Percentiles rank a stretch among this genome's conserved stretches.
phyloP scores from a whole-genome alignment of 2,329 filamentous ascomycete species.

The Botrytis paeoniae region DNA sequence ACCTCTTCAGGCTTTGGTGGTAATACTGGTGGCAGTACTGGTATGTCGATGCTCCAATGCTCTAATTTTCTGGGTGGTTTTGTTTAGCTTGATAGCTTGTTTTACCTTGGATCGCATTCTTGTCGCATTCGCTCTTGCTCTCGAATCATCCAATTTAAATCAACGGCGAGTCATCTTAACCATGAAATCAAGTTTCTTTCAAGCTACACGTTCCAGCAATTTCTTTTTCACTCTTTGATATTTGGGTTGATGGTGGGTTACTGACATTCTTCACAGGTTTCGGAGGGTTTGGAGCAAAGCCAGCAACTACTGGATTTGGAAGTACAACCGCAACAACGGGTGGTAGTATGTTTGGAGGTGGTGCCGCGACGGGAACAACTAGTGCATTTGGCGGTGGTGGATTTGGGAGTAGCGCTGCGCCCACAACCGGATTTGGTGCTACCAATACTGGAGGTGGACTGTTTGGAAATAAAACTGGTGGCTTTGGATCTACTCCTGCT shows the following conservation, averaged over 20 bases:
- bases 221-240: not conserved
- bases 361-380: slow-evolving; percentile 35
- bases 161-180: not conserved
- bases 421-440: slow-evolving; percentile 31
- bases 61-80: slow-evolving; percentile 28
- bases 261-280: slow-evolving; percentile 41
- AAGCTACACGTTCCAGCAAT: not conserved
- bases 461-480: slow-evolving; percentile 33
- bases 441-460: slow-evolving; percentile 31
- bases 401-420: slow-evolving; percentile 24
- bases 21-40: slow-evolving; percentile 34
- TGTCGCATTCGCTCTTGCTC: slow-evolving; percentile 13
- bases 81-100: slow-evolving; percentile 25
- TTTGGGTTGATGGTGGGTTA: not conserved
- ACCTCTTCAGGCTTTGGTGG: slow-evolving; percentile 37
- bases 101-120: slow-evolving; percentile 17
- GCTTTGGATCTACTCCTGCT: slow-evolving; percentile 39
- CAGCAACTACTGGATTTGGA: slow-evolving; percentile 45
- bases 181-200: not conserved
- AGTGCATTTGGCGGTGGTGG: slow-evolving; percentile 27
- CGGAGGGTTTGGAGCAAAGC: slow-evolving; percentile 43
- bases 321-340: slow-evolving; percentile 41
- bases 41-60: slow-evolving; percentile 39
- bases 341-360: slow-evolving; percentile 52
- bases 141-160: slow-evolving; percentile 15